These are phyloP conservation scores for Strigomonas culicis DNA, from an alignment of 208 protist genomes.

Conservation along the genomic window DNA sequence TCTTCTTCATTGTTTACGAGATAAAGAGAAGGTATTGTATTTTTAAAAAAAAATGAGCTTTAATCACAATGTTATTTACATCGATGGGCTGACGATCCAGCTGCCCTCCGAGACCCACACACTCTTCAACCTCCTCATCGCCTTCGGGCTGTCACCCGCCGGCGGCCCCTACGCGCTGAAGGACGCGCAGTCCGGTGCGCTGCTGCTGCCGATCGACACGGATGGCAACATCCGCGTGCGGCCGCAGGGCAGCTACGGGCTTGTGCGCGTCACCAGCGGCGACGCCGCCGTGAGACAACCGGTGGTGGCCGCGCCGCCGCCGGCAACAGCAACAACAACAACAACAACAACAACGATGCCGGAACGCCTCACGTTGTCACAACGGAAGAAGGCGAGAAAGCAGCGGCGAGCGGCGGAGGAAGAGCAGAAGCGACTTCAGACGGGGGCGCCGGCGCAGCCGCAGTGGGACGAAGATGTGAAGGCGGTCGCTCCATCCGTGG, in stretches of 20 bases:
- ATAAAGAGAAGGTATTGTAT: too few relatives aligned
- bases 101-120: constrained; percentile 59
- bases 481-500: not conserved
- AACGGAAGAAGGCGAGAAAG: constrained; percentile 2
- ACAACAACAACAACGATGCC: not conserved
- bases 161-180: constrained; percentile 37
- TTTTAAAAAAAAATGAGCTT: constrained; percentile 13
- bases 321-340: constrained; percentile 4
- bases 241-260: constrained; percentile 45
- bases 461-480: not conserved
- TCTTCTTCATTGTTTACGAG: too few relatives aligned
- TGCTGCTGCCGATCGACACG: constrained; percentile 63
- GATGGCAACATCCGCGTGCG: constrained; percentile 67
- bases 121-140: constrained; percentile 64
- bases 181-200: constrained; percentile 31
- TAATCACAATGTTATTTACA: constrained; percentile 48
- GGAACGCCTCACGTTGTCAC: not conserved
- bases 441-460: not conserved
- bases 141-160: constrained; percentile 34
- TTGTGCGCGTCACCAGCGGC: constrained; percentile 25
- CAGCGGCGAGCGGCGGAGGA: not conserved
- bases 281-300: not conserved
- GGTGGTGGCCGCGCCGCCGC: too few relatives aligned
- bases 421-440: not conserved
- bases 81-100: constrained; percentile 52